Evolutionary conservation across 192 early-diverging fungal species (phyloP).

Genomic region (Rhizoclosmatium globosum): DNA sequence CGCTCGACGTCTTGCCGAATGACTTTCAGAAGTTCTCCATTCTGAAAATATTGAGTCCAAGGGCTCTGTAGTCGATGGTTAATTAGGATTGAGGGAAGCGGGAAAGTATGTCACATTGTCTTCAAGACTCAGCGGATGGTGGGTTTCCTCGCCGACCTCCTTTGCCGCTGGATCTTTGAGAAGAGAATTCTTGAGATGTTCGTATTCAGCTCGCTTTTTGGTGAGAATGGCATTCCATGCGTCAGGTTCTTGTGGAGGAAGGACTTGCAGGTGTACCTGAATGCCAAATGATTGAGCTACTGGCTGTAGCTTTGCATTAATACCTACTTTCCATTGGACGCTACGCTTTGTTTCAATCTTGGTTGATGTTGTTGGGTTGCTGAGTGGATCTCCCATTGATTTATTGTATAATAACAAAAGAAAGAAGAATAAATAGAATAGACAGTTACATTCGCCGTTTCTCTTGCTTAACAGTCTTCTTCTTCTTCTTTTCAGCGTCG

Average conservation of each 20-base stretch:
- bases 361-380: no score
- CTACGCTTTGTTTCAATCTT: slow-evolving; percentile 32
- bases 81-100: background rate
- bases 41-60: slow-evolving; percentile 92
- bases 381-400: no score
- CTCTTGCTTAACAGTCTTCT: slow-evolving; percentile 52
- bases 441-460: slow-evolving; percentile 50
- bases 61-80: slow-evolving; percentile 70
- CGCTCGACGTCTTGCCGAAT: slow-evolving; percentile 92
- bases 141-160: slow-evolving; percentile 66
- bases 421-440: no score
- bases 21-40: slow-evolving; percentile 82
- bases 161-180: slow-evolving; percentile 69
- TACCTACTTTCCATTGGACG: slow-evolving; percentile 53
- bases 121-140: slow-evolving; percentile 88
- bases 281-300: background rate
- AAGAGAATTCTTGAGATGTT: slow-evolving; percentile 70
- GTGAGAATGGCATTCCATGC: slow-evolving; percentile 65
- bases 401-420: no score
- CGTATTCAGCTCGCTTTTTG: slow-evolving; percentile 74
- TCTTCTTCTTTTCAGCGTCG: slow-evolving; percentile 58
- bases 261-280: slow-evolving; percentile 53
- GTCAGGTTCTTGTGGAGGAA: slow-evolving; percentile 44
- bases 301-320: background rate
- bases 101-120: slow-evolving; percentile 65